Conservation (phyloP, 2,329 filamentous ascomycete species). For the Exophiala calicioides region DNA sequence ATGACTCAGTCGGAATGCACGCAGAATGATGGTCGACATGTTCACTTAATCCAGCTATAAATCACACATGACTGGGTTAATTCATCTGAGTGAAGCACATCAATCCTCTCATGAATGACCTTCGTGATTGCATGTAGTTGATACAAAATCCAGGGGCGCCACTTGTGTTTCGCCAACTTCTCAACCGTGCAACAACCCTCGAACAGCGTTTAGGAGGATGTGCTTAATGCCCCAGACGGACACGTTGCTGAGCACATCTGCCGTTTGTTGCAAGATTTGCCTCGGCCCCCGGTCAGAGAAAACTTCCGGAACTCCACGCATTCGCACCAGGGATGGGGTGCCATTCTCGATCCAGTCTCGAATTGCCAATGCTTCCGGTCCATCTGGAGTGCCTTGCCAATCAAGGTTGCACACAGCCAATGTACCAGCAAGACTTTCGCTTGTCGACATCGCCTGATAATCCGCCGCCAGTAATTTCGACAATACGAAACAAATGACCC, state of each 20-base stretch:
- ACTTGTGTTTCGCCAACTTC: neutral
- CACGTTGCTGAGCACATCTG: slow-evolving; percentile 3
- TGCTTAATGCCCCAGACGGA: slow-evolving; percentile 6
- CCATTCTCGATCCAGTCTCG: slow-evolving; percentile 6
- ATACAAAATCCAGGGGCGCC: neutral
- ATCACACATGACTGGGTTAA: too few species aligned
- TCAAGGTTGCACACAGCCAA: slow-evolving; percentile 6
- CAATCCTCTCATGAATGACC: neutral
- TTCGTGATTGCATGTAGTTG: neutral
- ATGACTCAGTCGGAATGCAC: neutral
- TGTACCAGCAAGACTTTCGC: slow-evolving; percentile 1
- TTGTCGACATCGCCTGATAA: neutral
- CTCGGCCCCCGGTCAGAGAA: neutral
- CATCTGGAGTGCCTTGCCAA: slow-evolving; percentile 5
- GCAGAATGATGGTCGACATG: neutral
- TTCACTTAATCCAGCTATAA: too few species aligned
- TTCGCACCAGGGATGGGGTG: slow-evolving; percentile 2
- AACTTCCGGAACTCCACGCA: slow-evolving; percentile 3
- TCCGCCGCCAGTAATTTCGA: neutral
- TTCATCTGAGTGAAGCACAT: neutral
- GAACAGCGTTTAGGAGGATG: neutral
- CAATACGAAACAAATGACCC: neutral
- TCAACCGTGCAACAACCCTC: neutral
- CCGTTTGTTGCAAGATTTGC: slow-evolving; percentile 4
- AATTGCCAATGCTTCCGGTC: slow-evolving; percentile 1